Evolutionary conservation across 1,284 basidiomycete species (phyloP).

Genomic region (Ceratobasidium sp.): DNA sequence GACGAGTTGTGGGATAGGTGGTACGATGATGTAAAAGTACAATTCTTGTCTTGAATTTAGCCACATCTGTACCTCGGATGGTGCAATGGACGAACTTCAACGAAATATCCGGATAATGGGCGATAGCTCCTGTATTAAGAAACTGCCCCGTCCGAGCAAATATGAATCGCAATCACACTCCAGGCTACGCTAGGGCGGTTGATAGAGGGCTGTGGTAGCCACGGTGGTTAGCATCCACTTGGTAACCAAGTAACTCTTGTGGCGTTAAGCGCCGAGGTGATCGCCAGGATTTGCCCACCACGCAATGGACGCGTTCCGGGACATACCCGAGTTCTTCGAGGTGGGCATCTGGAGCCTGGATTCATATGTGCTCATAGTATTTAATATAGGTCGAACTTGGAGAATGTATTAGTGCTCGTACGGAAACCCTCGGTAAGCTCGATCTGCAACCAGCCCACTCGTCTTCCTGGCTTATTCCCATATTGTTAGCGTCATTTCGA

Average conservation of each 20-base stretch:
- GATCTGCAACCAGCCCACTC: not conserved
- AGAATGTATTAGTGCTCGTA: conserved; percentile 89
- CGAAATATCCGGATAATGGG: too few relatives aligned
- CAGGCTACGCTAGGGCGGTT: too few relatives aligned
- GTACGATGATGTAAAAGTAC: conserved; percentile 11
- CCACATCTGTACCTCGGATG: not conserved
- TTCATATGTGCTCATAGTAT: conserved; percentile 22
- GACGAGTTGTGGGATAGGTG: conserved; percentile 42
- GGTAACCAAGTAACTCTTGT: not conserved
- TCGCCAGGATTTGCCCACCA: conserved; percentile 31
- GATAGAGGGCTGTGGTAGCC: too few relatives aligned
- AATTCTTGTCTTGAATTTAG: not conserved
- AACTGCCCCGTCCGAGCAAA: too few relatives aligned
- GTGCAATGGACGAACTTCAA: too few relatives aligned
- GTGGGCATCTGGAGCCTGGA: conserved; percentile 56
- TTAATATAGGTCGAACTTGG: conserved; percentile 84
- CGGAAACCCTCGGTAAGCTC: conserved; percentile 91
- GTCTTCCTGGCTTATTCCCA: not conserved
- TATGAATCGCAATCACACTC: too few relatives aligned
- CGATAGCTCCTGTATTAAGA: too few relatives aligned
- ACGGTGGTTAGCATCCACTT: not conserved
- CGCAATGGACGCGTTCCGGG: conserved; percentile 63
- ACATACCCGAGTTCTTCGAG: conserved; percentile 80
- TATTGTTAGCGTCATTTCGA: conserved; percentile 82
- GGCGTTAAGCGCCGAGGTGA: conserved; percentile 4